Base-by-base conservation (phyloP, 2,329 filamentous ascomycete genomes). In the Xenosphaeropsis pyriputrescens region DNA sequence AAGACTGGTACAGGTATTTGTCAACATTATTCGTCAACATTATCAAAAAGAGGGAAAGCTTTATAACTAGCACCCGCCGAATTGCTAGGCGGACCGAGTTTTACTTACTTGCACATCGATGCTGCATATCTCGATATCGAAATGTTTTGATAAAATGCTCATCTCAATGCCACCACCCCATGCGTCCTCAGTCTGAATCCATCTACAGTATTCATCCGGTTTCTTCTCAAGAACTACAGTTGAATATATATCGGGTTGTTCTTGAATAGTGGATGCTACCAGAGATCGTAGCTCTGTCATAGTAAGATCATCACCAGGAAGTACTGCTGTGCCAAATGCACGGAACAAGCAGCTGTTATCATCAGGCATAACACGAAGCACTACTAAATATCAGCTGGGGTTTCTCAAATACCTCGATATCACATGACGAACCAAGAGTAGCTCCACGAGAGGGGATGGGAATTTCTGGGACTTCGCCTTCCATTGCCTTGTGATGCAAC, bases 321-420 rank as follows among this genome's bases (percentile, higher is more conserved):
- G 72, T n/a, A 93, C 68, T 3, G 82, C 82, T 38, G 79, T 81
- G 13, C 84, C 83, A 34, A 96, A 77, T 0, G 89, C 88, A 18
- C 86, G 82, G 59, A 95, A 96, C 51, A 96, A 76, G 60, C 89
- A 96, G 41, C 79, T 85, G 58, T 95, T 95, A 58, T 96, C 89
- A 53, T 95, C 89, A 4, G 88, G 85, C 89, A 96, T 95, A 36
- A 96, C 84, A 12, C 89, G 79, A 14, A 95, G 70, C 7, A 93
- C 81, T 75, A 32, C 12, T 4, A 16, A 15, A 32, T 32, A 13
- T 17, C 16, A 17, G 30, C 3, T 12, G 14, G 13, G 14, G 3
- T 32, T 7, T 14, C 30, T 7, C 3, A 32, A 3, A 3, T 4
- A 32, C 30, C 14, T 32, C 5, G 8, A 32, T n/a, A n/a, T 32